A percentile compares a stretch with the other conserved stretches of the same genome.
These are phyloP conservation scores for Verticillium isaacii DNA, from an alignment of 2,329 filamentous ascomycete species.

Conservation along the genomic window DNA sequence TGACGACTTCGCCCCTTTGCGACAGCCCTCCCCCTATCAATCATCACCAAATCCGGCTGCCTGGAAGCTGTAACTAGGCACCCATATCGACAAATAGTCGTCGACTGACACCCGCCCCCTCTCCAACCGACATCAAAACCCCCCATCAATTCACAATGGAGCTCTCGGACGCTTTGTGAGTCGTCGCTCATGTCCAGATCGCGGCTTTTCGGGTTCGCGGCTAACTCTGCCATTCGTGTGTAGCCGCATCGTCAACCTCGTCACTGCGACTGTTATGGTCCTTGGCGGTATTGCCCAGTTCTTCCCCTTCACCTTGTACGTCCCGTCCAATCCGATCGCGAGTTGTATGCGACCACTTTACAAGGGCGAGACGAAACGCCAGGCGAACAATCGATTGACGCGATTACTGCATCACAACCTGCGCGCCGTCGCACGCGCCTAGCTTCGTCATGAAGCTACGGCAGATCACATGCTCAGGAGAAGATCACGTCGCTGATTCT, in stretches of 20 bases:
- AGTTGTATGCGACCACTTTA: neutral
- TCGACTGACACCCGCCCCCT: neutral
- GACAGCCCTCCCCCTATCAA: neutral
- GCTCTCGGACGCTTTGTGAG: constrained; percentile 88
- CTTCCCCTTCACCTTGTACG: constrained; percentile 58
- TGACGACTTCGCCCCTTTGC: neutral
- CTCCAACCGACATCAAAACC: neutral
- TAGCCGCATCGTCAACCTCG: constrained; percentile 94
- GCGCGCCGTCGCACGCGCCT: neutral
- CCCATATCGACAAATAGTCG: neutral
- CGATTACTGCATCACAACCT: neutral
- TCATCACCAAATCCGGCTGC: neutral
- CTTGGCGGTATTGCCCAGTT: constrained; percentile 76
- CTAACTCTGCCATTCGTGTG: constrained; percentile 1
- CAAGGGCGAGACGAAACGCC: neutral
- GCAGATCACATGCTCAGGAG: neutral
- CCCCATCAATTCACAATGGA: constrained; percentile 59
- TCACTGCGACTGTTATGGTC: constrained; percentile 79
- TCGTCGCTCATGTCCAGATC: constrained; percentile 16
- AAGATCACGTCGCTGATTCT: neutral
- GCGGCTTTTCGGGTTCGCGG: neutral
- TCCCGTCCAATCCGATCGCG: constrained; percentile 13
- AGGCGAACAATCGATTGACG: neutral
- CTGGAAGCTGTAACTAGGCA: neutral
- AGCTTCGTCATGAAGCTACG: neutral